Base-by-base conservation (phyloP, 2,329 filamentous ascomycete genomes). In the Penicillium expansum region DNA sequence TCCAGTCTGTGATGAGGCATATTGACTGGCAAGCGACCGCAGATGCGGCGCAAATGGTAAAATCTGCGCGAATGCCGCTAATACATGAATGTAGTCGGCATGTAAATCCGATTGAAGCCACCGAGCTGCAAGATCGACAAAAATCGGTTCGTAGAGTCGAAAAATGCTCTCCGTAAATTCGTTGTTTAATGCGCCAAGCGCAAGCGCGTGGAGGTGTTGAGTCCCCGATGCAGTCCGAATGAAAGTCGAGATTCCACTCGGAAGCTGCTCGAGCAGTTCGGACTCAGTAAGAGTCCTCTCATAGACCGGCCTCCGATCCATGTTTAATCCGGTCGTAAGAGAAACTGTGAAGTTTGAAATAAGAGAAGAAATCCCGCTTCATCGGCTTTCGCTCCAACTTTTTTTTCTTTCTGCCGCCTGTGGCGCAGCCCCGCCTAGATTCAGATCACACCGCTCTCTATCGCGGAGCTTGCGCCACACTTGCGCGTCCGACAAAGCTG, bases 1-100 rank as follows among this genome's bases (percentile, higher is more conserved):
- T 67, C 70, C 70, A 64, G 67, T 64, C 62, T 68, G 66, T 58
- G 67, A 70, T 52, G 67, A 59, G 48, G 73, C 66, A 64, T 74
- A 71, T 67, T 79, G 79, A 74, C 87, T 83, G 60, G 91, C 82
- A 71, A 92, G 90, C 58, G 86, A 83, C 52, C 87, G 86, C 42
- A 97, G 80, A 70, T 93, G 86, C 49, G 91, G 89, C 63, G 90
- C 89, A 79, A 94, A 87, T 18, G 91, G 90, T 66, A 97, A 74
- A 61, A 96, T 82, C 68, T 89, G 84, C 59, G 90, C 88, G 76
- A 96, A 89, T 32, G 90, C 88, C 55, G 87, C 82, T 61, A 93
- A 82, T 51, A 88, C 70, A 57, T 69, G 69, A 56, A 72, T 62
- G 59, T 66, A 68, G 60, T 75, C 70, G 53, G 65, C 58, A 48